phyloP scores from a whole-genome alignment of 805 yeast species.

The Candida caryicola region DNA sequence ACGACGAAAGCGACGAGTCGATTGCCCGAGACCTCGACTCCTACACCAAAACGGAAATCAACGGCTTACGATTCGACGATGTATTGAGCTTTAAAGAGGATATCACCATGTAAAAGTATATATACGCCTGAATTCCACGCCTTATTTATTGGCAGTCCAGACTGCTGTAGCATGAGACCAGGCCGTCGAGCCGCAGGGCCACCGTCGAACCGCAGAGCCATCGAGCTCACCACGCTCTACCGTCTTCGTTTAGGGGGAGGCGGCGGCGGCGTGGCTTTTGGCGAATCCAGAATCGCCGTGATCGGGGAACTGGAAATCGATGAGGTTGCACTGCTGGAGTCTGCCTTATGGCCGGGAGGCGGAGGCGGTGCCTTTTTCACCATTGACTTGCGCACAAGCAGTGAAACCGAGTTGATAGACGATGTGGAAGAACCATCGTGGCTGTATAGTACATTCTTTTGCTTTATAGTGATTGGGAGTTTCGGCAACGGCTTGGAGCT shows the following conservation, averaged over 20 bases:
- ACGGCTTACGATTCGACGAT: conserved; percentile 65
- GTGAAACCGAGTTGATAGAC: conserved; percentile 18
- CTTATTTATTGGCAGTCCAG: conserved; percentile 2
- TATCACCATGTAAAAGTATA: conserved; percentile 23
- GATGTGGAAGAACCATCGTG: conserved; percentile 14
- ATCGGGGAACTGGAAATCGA: background rate
- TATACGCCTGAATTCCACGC: too few species aligned
- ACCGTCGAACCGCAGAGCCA: background rate
- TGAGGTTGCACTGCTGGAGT: background rate
- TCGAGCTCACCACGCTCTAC: too few species aligned
- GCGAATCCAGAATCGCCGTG: background rate
- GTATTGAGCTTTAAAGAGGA: conserved; percentile 66
- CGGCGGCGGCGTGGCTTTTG: conserved; percentile 27
- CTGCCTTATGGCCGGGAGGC: conserved; percentile 24
- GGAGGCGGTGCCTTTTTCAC: conserved; percentile 41
- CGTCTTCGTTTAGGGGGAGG: conserved; percentile 35
- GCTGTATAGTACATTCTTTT: conserved; percentile 6
- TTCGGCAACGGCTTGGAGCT: conserved; percentile 20
- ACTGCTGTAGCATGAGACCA: background rate
- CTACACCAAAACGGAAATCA: conserved; percentile 48
- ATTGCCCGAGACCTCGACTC: conserved; percentile 32
- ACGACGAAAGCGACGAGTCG: conserved; percentile 23
- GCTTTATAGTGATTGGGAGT: conserved; percentile 9
- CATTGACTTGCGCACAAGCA: conserved; percentile 27
- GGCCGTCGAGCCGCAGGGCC: too few species aligned